Percentiles rank a stretch among this genome's conserved stretches.
Evolutionary conservation across 805 yeast species (phyloP).

Genomic region (Wickerhamiella slavikovae): DNA sequence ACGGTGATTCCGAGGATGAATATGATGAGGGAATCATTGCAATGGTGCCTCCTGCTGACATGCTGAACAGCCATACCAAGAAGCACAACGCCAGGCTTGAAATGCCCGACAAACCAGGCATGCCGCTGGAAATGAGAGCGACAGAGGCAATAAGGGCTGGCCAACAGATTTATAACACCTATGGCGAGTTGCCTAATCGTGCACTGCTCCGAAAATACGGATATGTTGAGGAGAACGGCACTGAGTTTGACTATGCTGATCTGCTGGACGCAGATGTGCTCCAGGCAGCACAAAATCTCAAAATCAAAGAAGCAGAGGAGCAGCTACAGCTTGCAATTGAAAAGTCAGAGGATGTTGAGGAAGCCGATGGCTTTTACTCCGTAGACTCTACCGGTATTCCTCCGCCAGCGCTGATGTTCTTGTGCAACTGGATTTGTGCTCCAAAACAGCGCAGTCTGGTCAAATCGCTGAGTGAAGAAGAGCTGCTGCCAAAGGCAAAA

Average conservation of each 20-base stretch:
- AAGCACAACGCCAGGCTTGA: constrained; percentile 54
- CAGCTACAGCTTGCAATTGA: constrained; percentile 2
- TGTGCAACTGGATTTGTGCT: too few species aligned
- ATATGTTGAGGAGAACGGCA: constrained; percentile 56
- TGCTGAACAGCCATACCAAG: constrained; percentile 67
- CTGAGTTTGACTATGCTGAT: constrained; percentile 68
- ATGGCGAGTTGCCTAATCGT: constrained; percentile 81
- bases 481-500: constrained; percentile 2
- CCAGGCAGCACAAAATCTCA: constrained; percentile 17
- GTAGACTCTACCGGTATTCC: too few species aligned
- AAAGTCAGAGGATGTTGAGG: constrained; percentile 2
- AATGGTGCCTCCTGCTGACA: constrained; percentile 88
- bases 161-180: constrained; percentile 69
- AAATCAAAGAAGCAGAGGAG: constrained; percentile 1
- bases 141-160: constrained; percentile 36
- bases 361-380: too few species aligned
- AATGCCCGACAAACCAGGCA: constrained; percentile 19
- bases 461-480: too few species aligned
- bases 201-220: constrained; percentile 84
- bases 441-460: too few species aligned
- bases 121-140: constrained; percentile 48
- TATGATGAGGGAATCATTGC: constrained; percentile 32
- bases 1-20: constrained; percentile 16
- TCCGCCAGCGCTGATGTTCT: too few species aligned
- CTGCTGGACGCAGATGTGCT: constrained; percentile 27